Conservation (phyloP, 2,329 filamentous ascomycete genomes). For the Epichloe sp. region DNA sequence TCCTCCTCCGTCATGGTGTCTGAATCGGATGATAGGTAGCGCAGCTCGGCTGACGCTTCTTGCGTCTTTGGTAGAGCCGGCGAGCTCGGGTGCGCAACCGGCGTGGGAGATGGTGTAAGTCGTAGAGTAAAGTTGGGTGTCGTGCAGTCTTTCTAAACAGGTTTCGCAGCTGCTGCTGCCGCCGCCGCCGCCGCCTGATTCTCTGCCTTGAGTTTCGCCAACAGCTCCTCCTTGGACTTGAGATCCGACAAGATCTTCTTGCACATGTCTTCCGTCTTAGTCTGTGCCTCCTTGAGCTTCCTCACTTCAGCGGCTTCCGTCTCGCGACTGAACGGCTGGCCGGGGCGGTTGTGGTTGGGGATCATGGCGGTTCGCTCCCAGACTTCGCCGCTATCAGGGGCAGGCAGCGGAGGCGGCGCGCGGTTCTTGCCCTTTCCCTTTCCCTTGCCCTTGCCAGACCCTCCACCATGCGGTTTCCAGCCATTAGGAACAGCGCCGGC, state of each 20-base stretch:
- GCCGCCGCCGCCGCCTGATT: too few species aligned
- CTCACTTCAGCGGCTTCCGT: slow-evolving; percentile 52
- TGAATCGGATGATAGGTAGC: not conserved
- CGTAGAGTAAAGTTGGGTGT: not conserved
- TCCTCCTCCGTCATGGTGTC: too few species aligned
- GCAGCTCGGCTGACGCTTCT: not conserved
- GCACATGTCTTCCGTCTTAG: slow-evolving; percentile 48
- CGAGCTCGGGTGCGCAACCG: not conserved
- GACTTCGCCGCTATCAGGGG: slow-evolving; percentile 33
- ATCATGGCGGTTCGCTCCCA: slow-evolving; percentile 63
- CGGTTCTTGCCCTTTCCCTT: slow-evolving; percentile 26
- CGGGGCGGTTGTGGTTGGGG: slow-evolving; percentile 51
- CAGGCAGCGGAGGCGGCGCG: slow-evolving; percentile 25
- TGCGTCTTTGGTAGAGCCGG: not conserved
- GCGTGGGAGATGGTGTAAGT: not conserved
- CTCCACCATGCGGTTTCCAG: slow-evolving; percentile 29
- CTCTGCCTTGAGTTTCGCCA: slow-evolving; percentile 47
- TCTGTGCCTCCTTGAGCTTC: slow-evolving; percentile 48
- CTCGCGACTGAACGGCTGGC: slow-evolving; percentile 60
- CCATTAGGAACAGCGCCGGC: slow-evolving; percentile 47
- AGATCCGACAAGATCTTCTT: slow-evolving; percentile 46
- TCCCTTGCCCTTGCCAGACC: slow-evolving; percentile 37
- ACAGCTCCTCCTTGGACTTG: slow-evolving; percentile 49
- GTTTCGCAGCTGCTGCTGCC: slow-evolving; percentile 22
- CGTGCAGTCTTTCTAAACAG: slow-evolving; percentile 14